phyloP scores from a whole-genome alignment of 176 grass and related monocot genomes.

The Oryza longistaminata region DNA sequence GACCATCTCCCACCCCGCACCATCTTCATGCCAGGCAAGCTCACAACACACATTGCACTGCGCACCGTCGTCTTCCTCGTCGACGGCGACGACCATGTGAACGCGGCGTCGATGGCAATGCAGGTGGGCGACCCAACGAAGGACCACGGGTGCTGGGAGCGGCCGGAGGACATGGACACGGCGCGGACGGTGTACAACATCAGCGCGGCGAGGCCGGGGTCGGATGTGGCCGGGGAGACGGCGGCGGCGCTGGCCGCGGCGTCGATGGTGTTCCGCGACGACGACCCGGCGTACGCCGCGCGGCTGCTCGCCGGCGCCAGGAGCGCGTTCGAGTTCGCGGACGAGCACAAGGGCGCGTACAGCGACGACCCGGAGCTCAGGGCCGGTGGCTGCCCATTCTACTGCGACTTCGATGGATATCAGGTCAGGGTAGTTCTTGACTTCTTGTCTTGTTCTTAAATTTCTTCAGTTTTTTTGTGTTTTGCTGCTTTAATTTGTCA shows the following conservation, averaged over 20 bases:
- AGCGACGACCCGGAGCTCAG: conserved; percentile 77
- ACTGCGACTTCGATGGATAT: conserved; percentile 92
- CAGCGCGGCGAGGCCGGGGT: conserved; percentile 58
- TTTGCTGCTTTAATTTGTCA: background rate
- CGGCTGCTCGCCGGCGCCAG: conserved; percentile 55
- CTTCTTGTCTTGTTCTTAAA: conserved; percentile 14
- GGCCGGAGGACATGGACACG: conserved; percentile 97
- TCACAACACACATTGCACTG: background rate
- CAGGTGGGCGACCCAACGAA: conserved; percentile 81
- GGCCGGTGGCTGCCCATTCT: conserved; percentile 81
- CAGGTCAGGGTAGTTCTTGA: conserved; percentile 53
- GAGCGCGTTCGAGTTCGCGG: conserved; percentile 74
- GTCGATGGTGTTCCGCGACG: conserved; percentile 78
- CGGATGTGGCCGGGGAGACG: conserved; percentile 86
- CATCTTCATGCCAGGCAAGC: conserved; percentile 78
- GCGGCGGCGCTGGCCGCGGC: conserved; percentile 82
- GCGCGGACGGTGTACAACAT: conserved; percentile 87
- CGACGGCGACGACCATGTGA: background rate
- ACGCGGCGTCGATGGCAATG: background rate
- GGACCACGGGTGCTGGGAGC: conserved; percentile 90
- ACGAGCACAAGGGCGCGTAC: conserved; percentile 81
- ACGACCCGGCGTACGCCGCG: conserved; percentile 61
- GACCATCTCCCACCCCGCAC: conserved; percentile 66
- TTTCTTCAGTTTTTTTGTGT: background rate
- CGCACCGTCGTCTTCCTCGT: background rate